These are phyloP conservation scores for Graphilbum fragrans DNA, from an alignment of 2,329 filamentous ascomycete species.

Conservation along the genomic window DNA sequence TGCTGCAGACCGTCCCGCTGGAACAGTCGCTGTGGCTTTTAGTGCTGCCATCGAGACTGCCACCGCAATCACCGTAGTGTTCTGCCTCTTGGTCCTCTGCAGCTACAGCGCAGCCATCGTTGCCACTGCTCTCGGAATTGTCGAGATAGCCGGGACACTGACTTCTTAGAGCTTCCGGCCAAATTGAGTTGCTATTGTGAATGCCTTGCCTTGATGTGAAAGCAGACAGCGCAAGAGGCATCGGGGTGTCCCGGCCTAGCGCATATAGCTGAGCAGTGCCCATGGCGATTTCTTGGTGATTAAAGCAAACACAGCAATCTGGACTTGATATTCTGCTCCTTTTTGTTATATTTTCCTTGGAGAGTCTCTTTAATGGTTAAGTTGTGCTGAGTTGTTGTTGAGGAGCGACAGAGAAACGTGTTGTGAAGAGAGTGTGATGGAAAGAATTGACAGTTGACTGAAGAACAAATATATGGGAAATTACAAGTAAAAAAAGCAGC, in stretches of 20 bases:
- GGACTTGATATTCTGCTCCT: background rate
- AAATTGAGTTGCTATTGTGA: background rate
- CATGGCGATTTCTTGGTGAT: background rate
- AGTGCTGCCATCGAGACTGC: background rate
- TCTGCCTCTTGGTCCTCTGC: too few relatives aligned
- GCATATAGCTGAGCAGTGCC: background rate
- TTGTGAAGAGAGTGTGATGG: background rate
- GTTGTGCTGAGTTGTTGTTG: background rate
- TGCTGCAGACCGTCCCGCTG: background rate
- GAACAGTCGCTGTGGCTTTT: background rate
- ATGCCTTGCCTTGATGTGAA: slow-evolving; percentile 3
- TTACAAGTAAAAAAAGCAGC: background rate
- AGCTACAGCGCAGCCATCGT: background rate
- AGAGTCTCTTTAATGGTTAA: background rate
- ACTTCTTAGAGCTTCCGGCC: too few relatives aligned
- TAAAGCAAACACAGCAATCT: background rate
- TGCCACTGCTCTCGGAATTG: too few relatives aligned
- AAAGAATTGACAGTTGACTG: background rate
- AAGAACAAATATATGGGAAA: background rate
- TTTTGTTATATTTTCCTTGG: background rate
- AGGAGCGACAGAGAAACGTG: background rate
- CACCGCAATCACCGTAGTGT: background rate
- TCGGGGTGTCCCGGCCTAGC: background rate
- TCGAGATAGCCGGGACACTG: too few relatives aligned
- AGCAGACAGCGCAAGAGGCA: slow-evolving; percentile 2